A percentile compares a stretch with the other conserved stretches of the same genome.
Conservation (phyloP, 768 basidiomycete species). For the Royoungia palumana region DNA sequence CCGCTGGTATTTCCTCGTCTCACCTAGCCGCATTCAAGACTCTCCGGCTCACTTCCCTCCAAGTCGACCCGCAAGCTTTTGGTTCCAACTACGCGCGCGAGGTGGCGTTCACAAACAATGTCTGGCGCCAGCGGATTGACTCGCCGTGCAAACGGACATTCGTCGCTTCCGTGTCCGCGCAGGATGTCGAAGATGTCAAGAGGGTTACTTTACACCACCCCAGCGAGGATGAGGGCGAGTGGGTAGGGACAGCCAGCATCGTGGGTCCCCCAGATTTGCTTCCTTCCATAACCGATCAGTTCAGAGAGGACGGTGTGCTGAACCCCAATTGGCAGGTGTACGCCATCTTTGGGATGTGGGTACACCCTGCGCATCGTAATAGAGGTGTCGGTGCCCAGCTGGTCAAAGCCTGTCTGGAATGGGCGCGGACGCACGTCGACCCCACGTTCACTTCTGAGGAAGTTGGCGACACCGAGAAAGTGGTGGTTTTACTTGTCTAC, state of each 20-base stretch:
- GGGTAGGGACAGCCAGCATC: slow-evolving; percentile 20
- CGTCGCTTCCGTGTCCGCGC: slow-evolving; percentile 12
- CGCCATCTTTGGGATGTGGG: slow-evolving; percentile 25
- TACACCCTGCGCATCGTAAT: slow-evolving; percentile 25
- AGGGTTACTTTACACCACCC: background rate
- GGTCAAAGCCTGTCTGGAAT: slow-evolving; percentile 19
- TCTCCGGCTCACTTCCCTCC: slow-evolving; percentile 23
- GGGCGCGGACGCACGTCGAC: slow-evolving; percentile 21
- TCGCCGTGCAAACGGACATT: slow-evolving; percentile 12
- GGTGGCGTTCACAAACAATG: slow-evolving; percentile 16
- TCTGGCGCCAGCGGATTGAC: slow-evolving; percentile 23
- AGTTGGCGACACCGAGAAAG: slow-evolving; percentile 10
- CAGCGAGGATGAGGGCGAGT: background rate
- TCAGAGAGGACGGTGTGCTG: slow-evolving; percentile 13
- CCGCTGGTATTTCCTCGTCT: slow-evolving; percentile 4
- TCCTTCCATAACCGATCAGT: slow-evolving; percentile 2
- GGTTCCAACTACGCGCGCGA: slow-evolving; percentile 23
- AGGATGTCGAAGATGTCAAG: background rate
- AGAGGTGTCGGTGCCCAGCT: slow-evolving; percentile 18
- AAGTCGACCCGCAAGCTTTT: slow-evolving; percentile 21
- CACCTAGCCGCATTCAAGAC: slow-evolving; percentile 25
- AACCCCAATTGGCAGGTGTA: slow-evolving; percentile 20
- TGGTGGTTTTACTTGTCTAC: slow-evolving; percentile 14
- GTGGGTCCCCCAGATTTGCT: slow-evolving; percentile 12
- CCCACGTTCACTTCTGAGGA: slow-evolving; percentile 2